Base-by-base conservation (phyloP, 2,329 filamentous ascomycete species). In the Emericellopsis cladophorae region DNA sequence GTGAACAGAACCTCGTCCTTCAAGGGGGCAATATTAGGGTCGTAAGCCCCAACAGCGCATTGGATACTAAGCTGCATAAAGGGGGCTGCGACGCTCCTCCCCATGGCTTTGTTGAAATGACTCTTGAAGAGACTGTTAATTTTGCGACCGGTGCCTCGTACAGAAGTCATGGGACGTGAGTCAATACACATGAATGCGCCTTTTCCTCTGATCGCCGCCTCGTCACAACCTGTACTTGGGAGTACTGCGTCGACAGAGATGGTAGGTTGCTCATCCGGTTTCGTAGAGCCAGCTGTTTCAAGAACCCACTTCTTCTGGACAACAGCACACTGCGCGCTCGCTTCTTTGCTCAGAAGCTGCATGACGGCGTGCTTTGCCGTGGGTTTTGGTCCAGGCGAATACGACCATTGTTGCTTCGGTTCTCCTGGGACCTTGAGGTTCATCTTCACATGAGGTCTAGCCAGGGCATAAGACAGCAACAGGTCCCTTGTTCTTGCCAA, bases 1-100 rank as follows among this genome's bases (percentile, higher is more conserved):
- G 63, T 64, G 51, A 89, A 87, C 1, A 86, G 51, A 2, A 89
- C 69, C 49, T 86, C 76, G 42, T 85, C 76, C 53, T 89, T 89
- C 4, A 75, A 65, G 4, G 82, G 74, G 44, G 86, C 77, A 6
- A 88, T 58, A 48, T 88, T 89, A 2, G 70, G 65, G 57, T 89
- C 84, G 50, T 89, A 89, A 43, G 66, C 78, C 23, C 68, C 68
- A 1, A 62, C 53, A 0, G 75, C 70, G 50, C 81, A 88, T 12
- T 54, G 55, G 24, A 89, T 76, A 42, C 77, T 72, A 31, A 89
- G 57, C 33, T 67, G 67, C 33, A 87, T 57, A 51, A 88, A 87
- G 0, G 71, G 68, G 39, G 74, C 70, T 15, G 64, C 67, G 18
- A 65, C 48, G 1, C 32, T 42, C 22, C 24, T 45, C 4, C 36